Percentiles rank a stretch among this genome's conserved stretches.
phyloP scores from a whole-genome alignment of 768 basidiomycete genomes.

The Xerocomellus amylosporus region DNA sequence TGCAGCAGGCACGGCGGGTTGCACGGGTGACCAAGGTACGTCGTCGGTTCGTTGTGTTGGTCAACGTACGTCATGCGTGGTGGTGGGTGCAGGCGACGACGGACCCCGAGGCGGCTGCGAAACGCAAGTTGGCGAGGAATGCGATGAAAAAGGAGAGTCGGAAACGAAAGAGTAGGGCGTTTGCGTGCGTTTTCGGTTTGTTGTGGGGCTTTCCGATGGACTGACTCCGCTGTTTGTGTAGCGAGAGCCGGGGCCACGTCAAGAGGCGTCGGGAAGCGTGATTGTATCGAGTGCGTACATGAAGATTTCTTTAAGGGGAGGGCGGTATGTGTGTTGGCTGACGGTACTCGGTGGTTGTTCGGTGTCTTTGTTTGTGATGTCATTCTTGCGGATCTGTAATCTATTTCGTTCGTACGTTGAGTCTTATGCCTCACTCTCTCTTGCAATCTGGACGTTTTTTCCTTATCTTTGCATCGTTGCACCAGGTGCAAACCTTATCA shows the following conservation, averaged over 20 bases:
- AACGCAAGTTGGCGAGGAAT: constrained; percentile 69
- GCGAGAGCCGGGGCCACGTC: constrained; percentile 48
- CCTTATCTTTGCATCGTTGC: no score
- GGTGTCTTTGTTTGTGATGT: background rate
- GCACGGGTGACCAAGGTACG: constrained; percentile 51
- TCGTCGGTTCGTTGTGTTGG: no score
- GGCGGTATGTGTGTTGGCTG: background rate
- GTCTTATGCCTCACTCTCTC: background rate
- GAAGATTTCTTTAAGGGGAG: no score
- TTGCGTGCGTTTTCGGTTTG: constrained; percentile 48
- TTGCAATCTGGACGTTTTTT: no score
- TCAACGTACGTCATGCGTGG: no score
- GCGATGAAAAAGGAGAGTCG: constrained; percentile 78
- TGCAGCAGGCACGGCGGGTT: constrained; percentile 70
- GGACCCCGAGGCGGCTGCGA: constrained; percentile 75
- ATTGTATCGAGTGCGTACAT: background rate
- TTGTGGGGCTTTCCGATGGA: background rate
- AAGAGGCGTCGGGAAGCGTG: constrained; percentile 43
- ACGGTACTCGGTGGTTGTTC: background rate
- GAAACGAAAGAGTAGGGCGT: constrained; percentile 67
- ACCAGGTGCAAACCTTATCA: no score
- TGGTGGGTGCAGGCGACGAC: constrained; percentile 62
- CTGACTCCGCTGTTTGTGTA: constrained; percentile 13
- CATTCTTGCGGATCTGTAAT: background rate
- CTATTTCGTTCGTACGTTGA: background rate